Base-by-base conservation (phyloP, 2,329 filamentous ascomycete species). In the Cylindrodendrum hubeiense region DNA sequence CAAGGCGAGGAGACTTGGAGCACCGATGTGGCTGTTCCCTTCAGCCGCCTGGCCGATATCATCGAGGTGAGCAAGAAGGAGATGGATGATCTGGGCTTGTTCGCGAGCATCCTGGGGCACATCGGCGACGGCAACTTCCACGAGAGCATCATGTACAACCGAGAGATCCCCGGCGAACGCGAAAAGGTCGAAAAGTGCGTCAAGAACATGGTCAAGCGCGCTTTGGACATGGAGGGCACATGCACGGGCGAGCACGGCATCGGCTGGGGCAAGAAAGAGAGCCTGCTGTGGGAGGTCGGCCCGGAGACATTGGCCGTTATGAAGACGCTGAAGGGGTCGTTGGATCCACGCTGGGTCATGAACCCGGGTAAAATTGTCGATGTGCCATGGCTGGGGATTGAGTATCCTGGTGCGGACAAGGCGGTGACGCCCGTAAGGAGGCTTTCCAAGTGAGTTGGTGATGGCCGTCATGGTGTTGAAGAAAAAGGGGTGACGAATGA, bases 121-220 rank as follows among this genome's bases (percentile, higher is more conserved):
- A 91, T 98, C 61, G 95, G 95, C 13, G 95, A 97, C 76, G 95
- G 95, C 39, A 98, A 98, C 79, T 98, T 98, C 82, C 95, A 98
- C 78, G 91, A 95, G 77, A 93, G 91, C 76, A 96, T 98, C 80
- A 91, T 98, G 81, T 98, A 97, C 78, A 89, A 96, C 79, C 87
- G 87, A 26, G 86, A 84, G 24, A 85, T 94, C 60, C 85, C 88
- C 3, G 88, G 85, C 26, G 92, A 97, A 79, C 87, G 87, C 60
- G 90, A 86, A 44, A 92, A 91, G 70, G 93, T 96, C 2, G 93
- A 96, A 77, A 86, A 85, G 59, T 94, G 93, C 68, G 93, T 98
- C 50, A 90, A 95, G 76, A 91, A 94, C 72, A 97, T 98, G 94
- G 93, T 97, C 21, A 87, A 92, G 71, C 88, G 93, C n/a, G 95